phyloP scores from a whole-genome alignment of 2,329 filamentous ascomycete genomes.

The Chaetomiaceae sp. region DNA sequence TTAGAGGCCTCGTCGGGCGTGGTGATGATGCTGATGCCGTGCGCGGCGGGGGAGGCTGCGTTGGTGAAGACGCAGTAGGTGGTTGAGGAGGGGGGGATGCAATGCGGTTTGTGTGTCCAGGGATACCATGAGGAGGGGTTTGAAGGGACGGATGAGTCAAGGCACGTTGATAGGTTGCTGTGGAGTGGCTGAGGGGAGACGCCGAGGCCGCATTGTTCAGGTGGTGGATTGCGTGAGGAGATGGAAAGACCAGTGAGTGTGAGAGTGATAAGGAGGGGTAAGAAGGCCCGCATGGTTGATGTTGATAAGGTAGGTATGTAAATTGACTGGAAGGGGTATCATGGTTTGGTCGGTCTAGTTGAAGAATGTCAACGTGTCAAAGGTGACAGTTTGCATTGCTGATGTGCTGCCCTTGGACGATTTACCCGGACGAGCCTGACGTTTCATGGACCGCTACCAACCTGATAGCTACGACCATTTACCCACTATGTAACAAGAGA shows the following conservation, averaged over 20 bases:
- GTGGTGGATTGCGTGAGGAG: background rate
- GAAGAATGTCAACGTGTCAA: background rate
- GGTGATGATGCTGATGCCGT: slow-evolving; percentile 35
- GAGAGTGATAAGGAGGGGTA: background rate
- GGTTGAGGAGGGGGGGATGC: slow-evolving; percentile 15
- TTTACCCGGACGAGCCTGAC: background rate
- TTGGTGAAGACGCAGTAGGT: slow-evolving; percentile 29
- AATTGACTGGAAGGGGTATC: too few species aligned
- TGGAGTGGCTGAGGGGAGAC: background rate
- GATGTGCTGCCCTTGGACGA: background rate
- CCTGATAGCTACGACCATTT: background rate
- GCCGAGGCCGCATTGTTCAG: background rate
- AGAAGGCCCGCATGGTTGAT: background rate
- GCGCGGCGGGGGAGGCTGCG: slow-evolving; percentile 21
- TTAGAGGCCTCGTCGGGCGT: slow-evolving; percentile 33
- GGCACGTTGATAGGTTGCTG: background rate
- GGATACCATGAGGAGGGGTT: slow-evolving; percentile 21
- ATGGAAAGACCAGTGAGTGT: background rate
- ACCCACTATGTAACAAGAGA: background rate
- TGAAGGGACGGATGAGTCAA: background rate
- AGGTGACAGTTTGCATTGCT: background rate
- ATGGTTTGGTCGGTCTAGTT: background rate
- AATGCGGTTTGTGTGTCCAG: slow-evolving; percentile 28
- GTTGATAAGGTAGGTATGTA: too few species aligned
- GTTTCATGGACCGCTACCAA: background rate